Evolutionary conservation across 2,329 filamentous ascomycete genomes (phyloP).

Genomic region (Blastomyces gilchristii): DNA sequence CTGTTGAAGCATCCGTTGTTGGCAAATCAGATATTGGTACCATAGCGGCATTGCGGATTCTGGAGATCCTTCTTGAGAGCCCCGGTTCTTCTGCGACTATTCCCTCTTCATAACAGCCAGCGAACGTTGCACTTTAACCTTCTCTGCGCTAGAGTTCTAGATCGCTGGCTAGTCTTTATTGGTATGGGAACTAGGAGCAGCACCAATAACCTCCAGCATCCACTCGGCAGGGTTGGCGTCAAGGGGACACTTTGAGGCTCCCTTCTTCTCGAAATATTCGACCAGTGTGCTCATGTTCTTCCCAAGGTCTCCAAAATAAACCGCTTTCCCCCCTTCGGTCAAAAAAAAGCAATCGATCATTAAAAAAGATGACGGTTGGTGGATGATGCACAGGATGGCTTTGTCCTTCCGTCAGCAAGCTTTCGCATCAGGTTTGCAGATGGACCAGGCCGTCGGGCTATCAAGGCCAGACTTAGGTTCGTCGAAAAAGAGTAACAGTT

Average conservation of each 20-base stretch:
- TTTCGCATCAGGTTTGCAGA: conserved; percentile 77
- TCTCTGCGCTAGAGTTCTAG: conserved; percentile 46
- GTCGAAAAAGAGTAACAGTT: conserved; percentile 81
- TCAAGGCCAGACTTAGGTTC: conserved; percentile 93
- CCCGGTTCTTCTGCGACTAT: conserved; percentile 23
- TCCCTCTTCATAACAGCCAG: conserved; percentile 45
- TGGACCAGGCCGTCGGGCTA: conserved; percentile 87
- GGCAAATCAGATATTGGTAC: conserved; percentile 57
- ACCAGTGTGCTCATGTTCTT: conserved; percentile 48
- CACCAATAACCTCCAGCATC: conserved; percentile 53
- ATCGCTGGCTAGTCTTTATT: conserved; percentile 47
- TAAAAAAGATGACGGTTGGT: conserved; percentile 91
- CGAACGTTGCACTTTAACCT: conserved; percentile 31
- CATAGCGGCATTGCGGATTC: conserved; percentile 73
- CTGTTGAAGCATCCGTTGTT: conserved; percentile 70
- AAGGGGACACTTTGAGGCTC: conserved; percentile 50
- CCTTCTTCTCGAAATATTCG: conserved; percentile 56
- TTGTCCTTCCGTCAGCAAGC: conserved; percentile 78
- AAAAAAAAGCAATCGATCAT: conserved; percentile 61
- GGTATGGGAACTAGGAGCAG: conserved; percentile 49
- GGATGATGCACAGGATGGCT: conserved; percentile 89
- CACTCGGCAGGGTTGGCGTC: conserved; percentile 67
- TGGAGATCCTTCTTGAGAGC: conserved; percentile 24
- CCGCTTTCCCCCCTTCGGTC: conserved; percentile 54
- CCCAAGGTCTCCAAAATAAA: conserved; percentile 61